Conservation (phyloP, 345 rosid genomes). For the Hibiscus trionum region DNA sequence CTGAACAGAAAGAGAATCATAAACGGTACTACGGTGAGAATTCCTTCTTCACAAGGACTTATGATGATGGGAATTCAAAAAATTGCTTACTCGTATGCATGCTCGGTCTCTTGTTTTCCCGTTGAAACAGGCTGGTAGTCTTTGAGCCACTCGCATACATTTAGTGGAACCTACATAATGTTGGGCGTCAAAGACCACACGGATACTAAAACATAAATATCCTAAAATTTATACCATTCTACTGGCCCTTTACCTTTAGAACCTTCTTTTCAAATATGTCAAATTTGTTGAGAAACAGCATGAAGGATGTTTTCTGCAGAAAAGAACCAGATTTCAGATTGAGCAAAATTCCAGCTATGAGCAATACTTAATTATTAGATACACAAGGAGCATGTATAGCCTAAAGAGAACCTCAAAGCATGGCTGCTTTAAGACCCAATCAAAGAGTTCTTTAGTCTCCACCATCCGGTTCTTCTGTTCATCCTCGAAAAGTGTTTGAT, state of each 20-base stretch:
- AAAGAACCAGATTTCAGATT: not conserved
- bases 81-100: constrained; percentile 85
- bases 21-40: not conserved
- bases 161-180: constrained; percentile 64
- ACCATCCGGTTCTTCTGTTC: constrained; percentile 86
- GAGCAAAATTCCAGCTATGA: not conserved
- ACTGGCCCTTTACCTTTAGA: constrained; percentile 50
- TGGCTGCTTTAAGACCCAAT: constrained; percentile 97
- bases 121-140: constrained; percentile 86
- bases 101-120: constrained; percentile 91
- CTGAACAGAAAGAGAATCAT: constrained; percentile 25
- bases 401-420: constrained; percentile 73
- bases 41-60: not conserved
- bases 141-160: constrained; percentile 86
- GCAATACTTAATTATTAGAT: not conserved
- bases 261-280: constrained; percentile 96
- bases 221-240: not conserved
- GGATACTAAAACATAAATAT: not conserved
- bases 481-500: constrained; percentile 88
- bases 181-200: constrained; percentile 4
- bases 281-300: constrained; percentile 93
- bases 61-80: not conserved
- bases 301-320: constrained; percentile 92
- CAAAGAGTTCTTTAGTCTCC: constrained; percentile 88
- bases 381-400: not conserved